Base-by-base conservation (phyloP, 495 filamentous ascomycete genomes). In the Penicillium subrubescens region DNA sequence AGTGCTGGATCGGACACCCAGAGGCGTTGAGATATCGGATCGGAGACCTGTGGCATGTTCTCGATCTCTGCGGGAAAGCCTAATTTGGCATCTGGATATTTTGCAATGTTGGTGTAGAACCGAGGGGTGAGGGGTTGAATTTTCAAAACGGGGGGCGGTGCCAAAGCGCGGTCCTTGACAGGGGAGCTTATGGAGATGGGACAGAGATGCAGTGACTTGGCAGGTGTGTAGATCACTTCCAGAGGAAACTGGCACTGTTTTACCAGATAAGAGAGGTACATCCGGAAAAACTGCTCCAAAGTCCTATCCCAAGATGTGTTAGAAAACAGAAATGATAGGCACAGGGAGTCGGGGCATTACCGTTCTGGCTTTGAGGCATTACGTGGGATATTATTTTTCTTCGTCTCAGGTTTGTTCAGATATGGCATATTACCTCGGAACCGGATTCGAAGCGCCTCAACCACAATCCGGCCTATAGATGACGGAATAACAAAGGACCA, bases 361-460 rank as follows among this genome's bases (percentile, higher is more conserved):
- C 41, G 29, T 37, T 67, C 65, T 8, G 41, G 15, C 2, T 29
- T 19, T 8, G 65, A 59, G n/a, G 44, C 55, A 2, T 60, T 43
- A 14, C 65, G 60, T 48, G 65, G 60, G 11, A 63, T 57, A 35
- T 34, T 67, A 0, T 11, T 41, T 14, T 25, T 29, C 37, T 39
- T 60, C 12, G 60, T 48, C 10, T 63, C 60, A 6, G 65, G 65
- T n/a, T 48, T 58, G 15, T 60, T 55, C 23, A 55, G 46, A 35
- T 63, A 67, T 12, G 33, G 41, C 21, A 67, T n/a, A 15, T 59
- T 63, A 4, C 65, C 65, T 35, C 65, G 25, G 50, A 63, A 63
- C 8, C 65, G 60, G 14, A 67, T 53, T 8, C 54, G 53, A 3
- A 67, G 65, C 17, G 65, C 65, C 27, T 67, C 65, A 14, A 53